Evolutionary conservation across 83 land plant genomes (phyloP).

Genomic region (Diphasiastrum complanatum): DNA sequence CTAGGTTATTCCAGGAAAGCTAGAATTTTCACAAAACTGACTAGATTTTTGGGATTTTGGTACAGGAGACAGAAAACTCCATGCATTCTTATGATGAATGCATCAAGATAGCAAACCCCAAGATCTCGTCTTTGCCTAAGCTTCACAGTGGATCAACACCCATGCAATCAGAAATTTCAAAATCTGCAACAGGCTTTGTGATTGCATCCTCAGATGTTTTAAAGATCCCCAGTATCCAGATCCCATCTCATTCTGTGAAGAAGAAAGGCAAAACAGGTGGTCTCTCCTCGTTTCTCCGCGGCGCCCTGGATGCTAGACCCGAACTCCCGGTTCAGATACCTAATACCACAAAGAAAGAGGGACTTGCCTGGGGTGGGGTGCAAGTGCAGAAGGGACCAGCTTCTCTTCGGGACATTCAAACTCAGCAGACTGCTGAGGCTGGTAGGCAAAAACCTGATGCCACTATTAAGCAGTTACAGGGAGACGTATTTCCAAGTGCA

Average conservation of each 20-base stretch:
- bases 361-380: constrained; percentile 97
- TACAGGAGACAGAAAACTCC: too few species aligned
- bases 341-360: constrained; percentile 57
- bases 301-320: constrained; percentile 72
- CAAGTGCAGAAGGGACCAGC: constrained; percentile 43
- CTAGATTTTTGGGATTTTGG: too few species aligned
- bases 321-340: constrained; percentile 38
- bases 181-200: neutral
- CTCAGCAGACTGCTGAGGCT: constrained; percentile 57
- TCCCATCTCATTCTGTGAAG: too few species aligned
- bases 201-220: neutral
- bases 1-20: too few species aligned
- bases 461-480: constrained; percentile 18
- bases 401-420: constrained; percentile 78
- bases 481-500: constrained; percentile 12
- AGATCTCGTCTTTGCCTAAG: too few species aligned
- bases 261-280: constrained; percentile 86
- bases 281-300: constrained; percentile 90
- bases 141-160: too few species aligned
- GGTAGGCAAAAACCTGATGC: neutral
- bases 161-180: too few species aligned
- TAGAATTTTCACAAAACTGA: too few species aligned
- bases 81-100: too few species aligned
- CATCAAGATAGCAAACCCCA: too few species aligned
- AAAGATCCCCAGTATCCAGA: neutral